Base-by-base conservation (phyloP, 2,329 filamentous ascomycete species). In the Fusarium nematophilum region DNA sequence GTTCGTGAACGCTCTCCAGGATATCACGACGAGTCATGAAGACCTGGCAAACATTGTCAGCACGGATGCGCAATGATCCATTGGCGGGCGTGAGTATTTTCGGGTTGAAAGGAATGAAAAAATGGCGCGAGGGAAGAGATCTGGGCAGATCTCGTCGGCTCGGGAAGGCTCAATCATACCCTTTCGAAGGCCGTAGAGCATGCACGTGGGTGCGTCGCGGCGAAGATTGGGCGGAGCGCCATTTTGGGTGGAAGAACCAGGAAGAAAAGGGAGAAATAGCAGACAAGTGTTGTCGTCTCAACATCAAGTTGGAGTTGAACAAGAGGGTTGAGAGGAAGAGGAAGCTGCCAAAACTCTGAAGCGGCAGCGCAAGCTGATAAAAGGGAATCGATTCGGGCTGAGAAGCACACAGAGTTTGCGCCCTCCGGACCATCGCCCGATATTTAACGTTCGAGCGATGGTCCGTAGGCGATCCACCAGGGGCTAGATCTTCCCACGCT, bases 121-220 rank as follows among this genome's bases (percentile, higher is more conserved):
- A 44, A n/a, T 2, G 21, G 10, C 44, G 37, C 34, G 21, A 36
- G 23, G 17, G n/a, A 4, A 40, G 8, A n/a, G n/a, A n/a, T n/a
- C n/a, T n/a, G n/a, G n/a, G n/a, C n/a, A n/a, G n/a, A n/a, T n/a
- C n/a, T n/a, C n/a, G n/a, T n/a, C n/a, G 23, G 18, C 33, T 14
- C 15, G 8, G 17, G 17, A 52, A n/a, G n/a, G 47, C 33, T 39
- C 52, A 29, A 55, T 78, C 83, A 72, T 82, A 96, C 94, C 77
- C 94, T 85, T 82, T 99, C 95, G 79, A 98, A 99, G 25, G 95
- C 95, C 42, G 95, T 98, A 53, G 93, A 97, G 81, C 93, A 97
- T 64, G 94, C 92, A 77, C 95, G 85, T 29, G 95, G 95, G 78
- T 98, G 94, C 69, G 95, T 98, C 53, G 90, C 92, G 71, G 95